phyloP scores from a whole-genome alignment of 768 basidiomycete species.

The Leccinum uliginosum region DNA sequence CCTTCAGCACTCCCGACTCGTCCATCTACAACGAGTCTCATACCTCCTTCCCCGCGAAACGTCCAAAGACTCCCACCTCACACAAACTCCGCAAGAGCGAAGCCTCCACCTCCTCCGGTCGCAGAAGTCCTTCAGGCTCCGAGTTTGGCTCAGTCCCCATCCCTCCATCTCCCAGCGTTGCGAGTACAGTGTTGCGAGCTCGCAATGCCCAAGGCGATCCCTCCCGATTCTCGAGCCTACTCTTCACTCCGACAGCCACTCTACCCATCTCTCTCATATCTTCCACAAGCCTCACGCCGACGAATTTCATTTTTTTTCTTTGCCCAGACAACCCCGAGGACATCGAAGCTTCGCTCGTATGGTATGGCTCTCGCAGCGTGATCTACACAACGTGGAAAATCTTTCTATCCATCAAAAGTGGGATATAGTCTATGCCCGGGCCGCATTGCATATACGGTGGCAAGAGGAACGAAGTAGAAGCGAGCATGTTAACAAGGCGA shows the following conservation, averaged over 20 bases:
- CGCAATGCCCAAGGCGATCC: conserved; percentile 55
- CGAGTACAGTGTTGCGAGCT: conserved; percentile 43
- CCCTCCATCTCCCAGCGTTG: conserved; percentile 28
- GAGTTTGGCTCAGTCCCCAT: conserved; percentile 50
- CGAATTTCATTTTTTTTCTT: conserved; percentile 71
- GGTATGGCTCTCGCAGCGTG: conserved; percentile 53
- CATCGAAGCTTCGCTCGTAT: conserved; percentile 81
- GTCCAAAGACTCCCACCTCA: conserved; percentile 33
- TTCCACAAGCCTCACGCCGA: conserved; percentile 51
- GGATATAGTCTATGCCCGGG: conserved; percentile 69
- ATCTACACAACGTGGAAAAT: conserved; percentile 53
- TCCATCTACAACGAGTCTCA: conserved; percentile 54
- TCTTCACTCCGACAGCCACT: conserved; percentile 44
- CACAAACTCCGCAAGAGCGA: conserved; percentile 48
- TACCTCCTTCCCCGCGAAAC: conserved; percentile 33
- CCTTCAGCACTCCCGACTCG: conserved; percentile 53
- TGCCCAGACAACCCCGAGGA: conserved; percentile 74
- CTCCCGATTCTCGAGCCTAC: conserved; percentile 53
- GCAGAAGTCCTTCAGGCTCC: conserved; percentile 44
- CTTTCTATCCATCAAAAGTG: conserved; percentile 84
- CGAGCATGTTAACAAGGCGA: conserved; percentile 58
- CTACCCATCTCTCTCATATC: conserved; percentile 42
- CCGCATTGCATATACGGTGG: conserved; percentile 74
- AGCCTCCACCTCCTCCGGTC: conserved; percentile 45
- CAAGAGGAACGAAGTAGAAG: conserved; percentile 64